Evolutionary conservation across 495 filamentous ascomycete genomes (phyloP), one percentile per base, ranked within the genome.

Genomic region (Neurospora cerealis): DNA sequence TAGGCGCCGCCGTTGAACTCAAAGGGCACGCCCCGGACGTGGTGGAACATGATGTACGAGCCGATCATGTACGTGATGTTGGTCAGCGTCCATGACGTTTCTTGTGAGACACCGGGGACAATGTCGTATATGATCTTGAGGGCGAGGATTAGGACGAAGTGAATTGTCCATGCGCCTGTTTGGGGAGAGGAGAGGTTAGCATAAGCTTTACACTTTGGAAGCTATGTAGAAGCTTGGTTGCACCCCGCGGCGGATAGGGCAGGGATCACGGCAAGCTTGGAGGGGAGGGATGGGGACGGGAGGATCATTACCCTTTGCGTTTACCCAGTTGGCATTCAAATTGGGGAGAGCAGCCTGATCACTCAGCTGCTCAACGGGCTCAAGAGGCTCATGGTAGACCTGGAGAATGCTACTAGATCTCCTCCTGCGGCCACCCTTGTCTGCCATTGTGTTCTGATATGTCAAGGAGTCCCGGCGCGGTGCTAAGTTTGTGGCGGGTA

Each of bases 1-100:
- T 97, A 99, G 74, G 96, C 96, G 70, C 96, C 96, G n/a, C 93
- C 91, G 81, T 99, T 98, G 88, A 98, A 99, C 80, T 99, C 96
- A 83, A 99, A 99, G 19, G 96, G 96, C 71, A 98, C 93, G 80
- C 96, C 96, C 79, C 94, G 93, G 78, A 99, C 96, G 86, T 91
- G 97, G 85, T 99, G 96, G 83, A 99, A 99, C 96, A 98, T 99
- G 80, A 99, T 88, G 83, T 97, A 99, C 21, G 96, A 97, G 80
- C 93, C 95, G 83, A 94, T 90, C 95, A 98, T 98, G 87, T 99
- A 99, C 72, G 94, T 92, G 83, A 98, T 96, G 86, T 99, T 99
- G 82, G 94, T 97, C 77, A 99, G 87, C 38, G 95, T 98, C 96
- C 96, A 99, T 72, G 95, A 97, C 44, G 93, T 96, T 83, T 99